Evolutionary conservation across 1,284 basidiomycete species (phyloP), one percentile per base, ranked within the genome.

Genomic region (Schizopora paradoxa): DNA sequence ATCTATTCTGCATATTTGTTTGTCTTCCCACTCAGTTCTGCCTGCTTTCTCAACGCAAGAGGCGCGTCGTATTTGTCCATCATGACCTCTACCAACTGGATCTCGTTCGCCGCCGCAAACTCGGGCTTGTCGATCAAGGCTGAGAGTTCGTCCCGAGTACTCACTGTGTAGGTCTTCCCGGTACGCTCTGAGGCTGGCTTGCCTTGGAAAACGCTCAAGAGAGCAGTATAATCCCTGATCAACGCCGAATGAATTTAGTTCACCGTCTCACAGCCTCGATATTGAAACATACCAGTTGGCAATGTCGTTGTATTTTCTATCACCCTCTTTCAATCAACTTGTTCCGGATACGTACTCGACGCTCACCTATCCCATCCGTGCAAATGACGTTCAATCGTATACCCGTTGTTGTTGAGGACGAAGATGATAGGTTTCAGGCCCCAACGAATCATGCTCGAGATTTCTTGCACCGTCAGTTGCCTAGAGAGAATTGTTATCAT

Each of bases 321-420:
- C 18, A 11, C 36, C 4, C 49, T 58, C 48, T n/a, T 52, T 4
- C 59, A 67, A 64, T 58, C 63, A 72, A 42, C 53, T n/a, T n/a
- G n/a, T n/a, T n/a, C n/a, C n/a, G 5, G 2, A 47, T 2, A 21
- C 11, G 31, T 22, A 37, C 21, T 0, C 7, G 14, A 21, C 28
- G 38, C 63, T 49, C 38, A 56, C 66, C 73, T 65, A 16, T 68
- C 53, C 57, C 71, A 72, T 16, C 83, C 88, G 60, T 90, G 82
- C 52, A 91, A 76, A 58, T 77, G 79, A 16, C 87, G 75, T 69
- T 96, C 92, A 51, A 95, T 92, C 34, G 84, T 83, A 63, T 92
- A 93, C 0, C 93, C 93, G 43, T 80, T 79, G 66, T 96, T 94
- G 71, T 93, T 92, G 47, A 96, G 69, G 11, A 97, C 72, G 62